Evolutionary conservation across 2,329 filamentous ascomycete species (phyloP), one percentile per base, ranked within the genome.

Genomic region (Xylariaceae sp.): DNA sequence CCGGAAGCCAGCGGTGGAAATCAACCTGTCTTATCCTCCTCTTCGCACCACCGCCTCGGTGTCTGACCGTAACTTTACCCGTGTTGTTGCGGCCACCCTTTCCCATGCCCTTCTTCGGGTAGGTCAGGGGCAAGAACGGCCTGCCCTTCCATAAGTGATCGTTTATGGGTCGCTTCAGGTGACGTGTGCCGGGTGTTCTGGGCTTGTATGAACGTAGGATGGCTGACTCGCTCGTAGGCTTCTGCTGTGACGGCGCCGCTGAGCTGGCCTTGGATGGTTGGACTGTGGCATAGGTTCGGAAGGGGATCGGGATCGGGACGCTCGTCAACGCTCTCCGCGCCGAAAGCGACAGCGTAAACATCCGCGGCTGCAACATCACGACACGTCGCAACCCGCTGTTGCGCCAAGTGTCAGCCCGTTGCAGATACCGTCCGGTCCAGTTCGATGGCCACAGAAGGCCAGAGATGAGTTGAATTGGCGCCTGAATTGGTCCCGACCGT

Each of bases 81-180:
- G 76, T 83, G 57, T 86, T 85, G 63, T 98, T 98, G 54, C 92
- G 79, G 30, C 92, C 92, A 63, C 92, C 94, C 63, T 94, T 92
- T 36, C 78, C 82, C 55, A 95, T 88, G 12, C 92, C 92, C 63
- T 90, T 90, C 64, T 96, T 95, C 26, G 88, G 80, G 56, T 88
- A 86, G 9, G 94, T 98, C 62, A 98, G 74, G 35, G 82, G 78
- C 23, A 86, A 71, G 51, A 84, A 81, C 1, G 92, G 87, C 40
- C 88, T 75, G 42, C 92, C 92, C 66, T 94, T 96, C 88, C 88
- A 97, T 31, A 98, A 70, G 64, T 98, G 92, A 57, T 96, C 88
- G 65, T 97, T 97, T 65, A 96, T 83, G 11, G 92, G 88, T 30
- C 92, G 79, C 62, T 83, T 85, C 50, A 98, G 71, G 76, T 98